Percentiles rank a stretch among this genome's conserved stretches.
These are phyloP conservation scores for Calonectria pteridis DNA, from an alignment of 2,329 filamentous ascomycete species.

Conservation along the genomic window DNA sequence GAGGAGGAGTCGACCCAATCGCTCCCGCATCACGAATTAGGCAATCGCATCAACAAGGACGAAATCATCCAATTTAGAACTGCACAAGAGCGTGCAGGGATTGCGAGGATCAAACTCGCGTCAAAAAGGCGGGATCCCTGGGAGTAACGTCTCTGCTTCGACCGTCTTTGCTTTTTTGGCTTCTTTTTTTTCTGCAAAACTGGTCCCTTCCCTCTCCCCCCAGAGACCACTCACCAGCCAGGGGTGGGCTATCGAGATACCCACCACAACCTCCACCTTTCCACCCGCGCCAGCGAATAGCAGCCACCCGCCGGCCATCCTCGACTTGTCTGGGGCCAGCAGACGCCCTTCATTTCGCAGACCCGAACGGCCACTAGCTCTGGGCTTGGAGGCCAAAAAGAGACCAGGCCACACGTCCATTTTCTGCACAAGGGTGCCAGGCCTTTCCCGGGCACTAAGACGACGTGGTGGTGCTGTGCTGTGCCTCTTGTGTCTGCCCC, in stretches of 20 bases:
- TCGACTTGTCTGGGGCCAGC: slow-evolving; percentile 24
- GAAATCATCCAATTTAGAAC: slow-evolving; percentile 9
- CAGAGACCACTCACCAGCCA: not conserved
- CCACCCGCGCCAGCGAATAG: slow-evolving; percentile 18
- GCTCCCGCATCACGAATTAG: slow-evolving; percentile 24
- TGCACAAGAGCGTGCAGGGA: slow-evolving; percentile 1
- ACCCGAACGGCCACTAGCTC: slow-evolving; percentile 26
- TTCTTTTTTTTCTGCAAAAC: not conserved
- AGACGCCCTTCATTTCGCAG: slow-evolving; percentile 42
- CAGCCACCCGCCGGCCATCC: slow-evolving; percentile 13
- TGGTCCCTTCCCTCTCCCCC: not conserved
- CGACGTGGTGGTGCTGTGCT: not conserved
- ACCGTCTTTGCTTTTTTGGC: not conserved
- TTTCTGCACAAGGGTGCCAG: slow-evolving; percentile 4
- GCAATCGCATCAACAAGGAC: slow-evolving; percentile 2
- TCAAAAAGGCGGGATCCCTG: slow-evolving; percentile 5
- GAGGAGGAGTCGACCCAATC: not conserved
- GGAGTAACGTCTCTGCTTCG: not conserved
- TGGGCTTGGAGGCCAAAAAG: not conserved
- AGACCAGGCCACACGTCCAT: slow-evolving; percentile 11
- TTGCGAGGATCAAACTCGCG: slow-evolving; percentile 3
- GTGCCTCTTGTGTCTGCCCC: slow-evolving; percentile 3
- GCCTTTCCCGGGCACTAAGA: not conserved
- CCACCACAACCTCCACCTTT: slow-evolving; percentile 11
- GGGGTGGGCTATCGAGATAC: slow-evolving; percentile 21